Evolutionary conservation across 2,329 filamentous ascomycete species (phyloP).

Genomic region (Neofusicoccum kwambonambiense): DNA sequence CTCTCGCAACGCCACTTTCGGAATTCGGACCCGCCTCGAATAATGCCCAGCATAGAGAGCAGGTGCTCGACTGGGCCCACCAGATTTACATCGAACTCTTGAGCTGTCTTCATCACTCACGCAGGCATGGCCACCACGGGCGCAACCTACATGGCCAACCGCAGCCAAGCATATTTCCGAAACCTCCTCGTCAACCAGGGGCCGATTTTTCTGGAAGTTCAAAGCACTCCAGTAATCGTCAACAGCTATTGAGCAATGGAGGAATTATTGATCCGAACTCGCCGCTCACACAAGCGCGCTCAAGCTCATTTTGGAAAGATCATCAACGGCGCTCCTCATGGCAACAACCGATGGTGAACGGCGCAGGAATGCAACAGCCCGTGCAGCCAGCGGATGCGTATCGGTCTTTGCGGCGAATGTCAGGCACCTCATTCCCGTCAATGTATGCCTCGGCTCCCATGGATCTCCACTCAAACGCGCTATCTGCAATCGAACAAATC

Average conservation of each 20-base stretch:
- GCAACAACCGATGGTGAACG: slow-evolving; percentile 8
- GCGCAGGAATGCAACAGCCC: neutral
- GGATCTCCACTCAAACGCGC: slow-evolving; percentile 25
- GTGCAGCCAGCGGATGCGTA: neutral
- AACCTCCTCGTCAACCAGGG: slow-evolving; percentile 58
- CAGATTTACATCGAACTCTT: slow-evolving; percentile 51
- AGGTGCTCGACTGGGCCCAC: slow-evolving; percentile 46
- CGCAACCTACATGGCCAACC: slow-evolving; percentile 39
- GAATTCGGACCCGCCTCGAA: slow-evolving; percentile 44
- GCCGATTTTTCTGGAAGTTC: slow-evolving; percentile 44
- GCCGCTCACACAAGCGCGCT: neutral
- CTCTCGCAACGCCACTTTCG: slow-evolving; percentile 21
- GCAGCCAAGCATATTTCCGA: slow-evolving; percentile 61
- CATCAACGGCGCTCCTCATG: slow-evolving; percentile 13
- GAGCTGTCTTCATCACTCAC: slow-evolving; percentile 47
- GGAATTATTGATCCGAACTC: neutral
- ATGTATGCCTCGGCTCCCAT: neutral
- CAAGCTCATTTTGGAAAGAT: slow-evolving; percentile 6
- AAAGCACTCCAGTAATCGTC: neutral
- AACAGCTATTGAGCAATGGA: neutral
- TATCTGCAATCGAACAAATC: slow-evolving; percentile 37
- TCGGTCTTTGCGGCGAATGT: slow-evolving; percentile 1
- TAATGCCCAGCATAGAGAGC: slow-evolving; percentile 45
- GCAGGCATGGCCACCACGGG: slow-evolving; percentile 27
- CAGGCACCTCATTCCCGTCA: neutral